Evolutionary conservation across 192 early-diverging fungal genomes (phyloP).

Genomic region (Gamsiella multidivaricata): DNA sequence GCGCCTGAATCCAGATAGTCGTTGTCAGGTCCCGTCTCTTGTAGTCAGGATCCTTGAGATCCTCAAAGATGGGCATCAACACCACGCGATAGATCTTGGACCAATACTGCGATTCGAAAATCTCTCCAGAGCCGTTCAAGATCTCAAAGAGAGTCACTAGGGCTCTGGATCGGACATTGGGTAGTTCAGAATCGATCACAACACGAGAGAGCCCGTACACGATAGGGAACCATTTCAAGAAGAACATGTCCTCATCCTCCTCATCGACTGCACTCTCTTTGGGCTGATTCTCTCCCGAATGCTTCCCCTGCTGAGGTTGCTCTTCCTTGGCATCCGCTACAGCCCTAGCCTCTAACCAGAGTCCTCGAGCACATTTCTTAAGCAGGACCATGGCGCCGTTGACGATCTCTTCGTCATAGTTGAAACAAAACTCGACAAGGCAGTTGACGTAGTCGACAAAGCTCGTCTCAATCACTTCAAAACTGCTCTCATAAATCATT

Average conservation of each 20-base stretch:
- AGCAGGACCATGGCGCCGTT: constrained; percentile 70
- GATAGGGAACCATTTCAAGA: constrained; percentile 62
- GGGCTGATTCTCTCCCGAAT: constrained; percentile 68
- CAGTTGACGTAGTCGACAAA: constrained; percentile 64
- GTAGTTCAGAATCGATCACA: constrained; percentile 58
- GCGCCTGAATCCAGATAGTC: constrained; percentile 91
- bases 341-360: constrained; percentile 46
- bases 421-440: constrained; percentile 61
- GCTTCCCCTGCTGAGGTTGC: constrained; percentile 15
- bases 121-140: constrained; percentile 79
- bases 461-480: constrained; percentile 58
- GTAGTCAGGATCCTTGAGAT: constrained; percentile 80
- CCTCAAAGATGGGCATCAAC: constrained; percentile 93
- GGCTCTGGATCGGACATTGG: constrained; percentile 62
- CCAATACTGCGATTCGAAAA: constrained; percentile 86
- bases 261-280: constrained; percentile 61
- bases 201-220: constrained; percentile 59
- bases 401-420: constrained; percentile 56
- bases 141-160: constrained; percentile 88
- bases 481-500: constrained; percentile 59
- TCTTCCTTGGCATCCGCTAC: constrained; percentile 33
- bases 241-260: constrained; percentile 59
- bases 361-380: constrained; percentile 54
- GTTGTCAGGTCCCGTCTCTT: constrained; percentile 88
- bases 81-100: constrained; percentile 83